These are phyloP conservation scores for Rhizopus arrhizus DNA, from an alignment of 371 early-diverging fungal genomes.

Conservation along the genomic window DNA sequence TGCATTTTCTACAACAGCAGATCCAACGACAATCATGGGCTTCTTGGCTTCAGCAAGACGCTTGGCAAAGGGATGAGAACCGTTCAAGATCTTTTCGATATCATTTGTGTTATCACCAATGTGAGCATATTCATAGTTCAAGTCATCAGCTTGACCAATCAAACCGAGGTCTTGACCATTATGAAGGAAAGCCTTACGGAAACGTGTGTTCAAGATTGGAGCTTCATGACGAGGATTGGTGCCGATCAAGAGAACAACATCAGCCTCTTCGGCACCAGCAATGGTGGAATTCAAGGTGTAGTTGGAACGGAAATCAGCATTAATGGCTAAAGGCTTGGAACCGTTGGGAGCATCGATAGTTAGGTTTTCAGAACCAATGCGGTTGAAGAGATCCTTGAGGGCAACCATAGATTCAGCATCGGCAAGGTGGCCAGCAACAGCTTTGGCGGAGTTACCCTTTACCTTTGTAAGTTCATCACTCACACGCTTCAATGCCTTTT, in stretches of 20 bases:
- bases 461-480: slow-evolving; percentile 64
- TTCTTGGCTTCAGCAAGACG: slow-evolving; percentile 83
- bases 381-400: slow-evolving; percentile 92
- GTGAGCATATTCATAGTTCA: slow-evolving; percentile 92
- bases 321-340: slow-evolving; percentile 59
- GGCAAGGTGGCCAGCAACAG: slow-evolving; percentile 92
- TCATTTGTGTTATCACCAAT: slow-evolving; percentile 72
- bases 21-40: slow-evolving; percentile 91
- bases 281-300: slow-evolving; percentile 87
- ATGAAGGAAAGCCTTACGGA: slow-evolving; percentile 91
- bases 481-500: slow-evolving; percentile 80
- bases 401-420: slow-evolving; percentile 85
- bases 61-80: slow-evolving; percentile 75
- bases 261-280: slow-evolving; percentile 89
- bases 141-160: slow-evolving; percentile 74
- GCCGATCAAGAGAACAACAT: slow-evolving; percentile 89
- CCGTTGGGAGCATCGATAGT: slow-evolving; percentile 72
- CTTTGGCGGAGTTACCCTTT: slow-evolving; percentile 69
- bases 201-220: slow-evolving; percentile 91
- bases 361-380: slow-evolving; percentile 83
- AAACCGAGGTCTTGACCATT: slow-evolving; percentile 80
- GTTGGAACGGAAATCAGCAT: slow-evolving; percentile 86
- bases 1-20: slow-evolving; percentile 75
- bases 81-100: slow-evolving; percentile 73
- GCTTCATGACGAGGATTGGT: slow-evolving; percentile 98